These are phyloP conservation scores for Aspergillus sergii DNA, from an alignment of 2,329 filamentous ascomycete genomes.

Conservation along the genomic window DNA sequence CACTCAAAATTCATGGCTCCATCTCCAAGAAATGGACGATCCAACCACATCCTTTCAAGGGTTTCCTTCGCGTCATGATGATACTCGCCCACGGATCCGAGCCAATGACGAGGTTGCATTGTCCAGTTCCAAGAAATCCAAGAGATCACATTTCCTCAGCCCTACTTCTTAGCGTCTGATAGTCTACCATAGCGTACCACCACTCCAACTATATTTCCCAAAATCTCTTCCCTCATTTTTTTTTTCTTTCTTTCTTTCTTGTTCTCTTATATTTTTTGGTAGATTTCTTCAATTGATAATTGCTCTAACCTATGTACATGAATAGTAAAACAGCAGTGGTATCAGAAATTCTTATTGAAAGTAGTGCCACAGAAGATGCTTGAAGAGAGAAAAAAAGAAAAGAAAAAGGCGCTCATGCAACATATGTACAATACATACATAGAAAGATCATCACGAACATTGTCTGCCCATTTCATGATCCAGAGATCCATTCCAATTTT, in stretches of 20 bases:
- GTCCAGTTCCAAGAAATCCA: neutral
- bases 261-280: too few species aligned
- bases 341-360: conserved; percentile 1
- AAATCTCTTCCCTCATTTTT: neutral
- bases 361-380: neutral
- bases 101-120: conserved; percentile 1
- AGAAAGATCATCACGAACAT: conserved; percentile 2
- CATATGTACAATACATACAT: conserved; percentile 7
- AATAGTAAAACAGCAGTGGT: neutral
- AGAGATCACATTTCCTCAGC: neutral
- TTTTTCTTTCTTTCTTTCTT: neutral
- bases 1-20: neutral
- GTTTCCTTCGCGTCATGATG: conserved; percentile 8
- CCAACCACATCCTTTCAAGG: neutral
- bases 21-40: neutral
- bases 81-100: neutral
- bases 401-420: conserved; percentile 10
- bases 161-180: conserved; percentile 3
- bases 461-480: neutral
- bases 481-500: neutral
- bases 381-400: conserved; percentile 7
- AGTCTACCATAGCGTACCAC: neutral
- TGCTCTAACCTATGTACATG: conserved; percentile 2
- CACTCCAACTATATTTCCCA: too few species aligned
- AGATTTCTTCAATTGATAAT: neutral